Conservation (phyloP, 169 alveolate genomes). For the Pseudocohnilembus persalinus region DNA sequence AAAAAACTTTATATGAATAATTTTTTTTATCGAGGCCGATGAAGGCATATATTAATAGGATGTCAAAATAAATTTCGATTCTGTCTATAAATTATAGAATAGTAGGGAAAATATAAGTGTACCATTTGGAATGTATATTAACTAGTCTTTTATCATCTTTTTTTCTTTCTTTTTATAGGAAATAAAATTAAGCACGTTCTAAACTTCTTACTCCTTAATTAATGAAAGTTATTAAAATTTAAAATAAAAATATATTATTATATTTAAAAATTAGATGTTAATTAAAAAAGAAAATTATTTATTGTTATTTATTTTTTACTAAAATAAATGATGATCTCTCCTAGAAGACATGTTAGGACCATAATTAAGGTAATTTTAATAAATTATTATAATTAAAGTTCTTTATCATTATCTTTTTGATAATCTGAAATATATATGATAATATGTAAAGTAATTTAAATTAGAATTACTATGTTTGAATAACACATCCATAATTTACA, state of each 20-base stretch:
- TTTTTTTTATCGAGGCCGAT: background rate
- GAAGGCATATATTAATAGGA: background rate
- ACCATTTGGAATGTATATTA: background rate
- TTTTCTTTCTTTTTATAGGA: background rate
- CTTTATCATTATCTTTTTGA: background rate
- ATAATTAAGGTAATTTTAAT: no score
- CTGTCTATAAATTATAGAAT: background rate
- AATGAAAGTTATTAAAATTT: no score
- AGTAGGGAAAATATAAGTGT: background rate
- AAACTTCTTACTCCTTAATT: background rate
- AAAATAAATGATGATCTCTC: background rate
- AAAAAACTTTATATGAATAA: no score
- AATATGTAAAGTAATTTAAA: no score
- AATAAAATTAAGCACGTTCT: background rate
- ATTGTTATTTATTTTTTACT: no score
- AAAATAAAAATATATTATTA: no score
- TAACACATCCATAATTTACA: background rate
- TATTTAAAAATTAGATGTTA: no score
- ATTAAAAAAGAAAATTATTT: no score
- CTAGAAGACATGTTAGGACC: background rate
- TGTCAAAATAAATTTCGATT: background rate
- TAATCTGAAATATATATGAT: background rate
- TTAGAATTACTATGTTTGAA: no score
- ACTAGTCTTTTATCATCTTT: background rate
- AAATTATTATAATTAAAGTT: no score